phyloP scores from a whole-genome alignment of 495 filamentous ascomycete genomes.

The Ramalina peruviana region DNA sequence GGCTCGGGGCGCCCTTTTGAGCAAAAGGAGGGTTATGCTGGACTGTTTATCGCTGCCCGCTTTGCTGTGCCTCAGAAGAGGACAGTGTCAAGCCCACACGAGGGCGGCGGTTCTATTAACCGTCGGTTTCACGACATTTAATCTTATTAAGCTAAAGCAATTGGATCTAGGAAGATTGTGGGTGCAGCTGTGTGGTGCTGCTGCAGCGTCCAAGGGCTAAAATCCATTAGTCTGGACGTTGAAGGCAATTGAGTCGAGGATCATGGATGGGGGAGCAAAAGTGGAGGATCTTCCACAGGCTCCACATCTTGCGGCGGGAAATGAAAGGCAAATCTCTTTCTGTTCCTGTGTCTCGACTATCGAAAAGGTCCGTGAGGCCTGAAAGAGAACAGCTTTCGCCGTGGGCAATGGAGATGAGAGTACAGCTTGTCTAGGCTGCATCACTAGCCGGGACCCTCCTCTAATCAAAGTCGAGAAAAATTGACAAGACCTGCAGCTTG shows the following conservation, averaged over 20 bases:
- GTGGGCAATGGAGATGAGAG: too few species aligned
- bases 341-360: neutral
- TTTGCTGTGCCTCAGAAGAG: neutral
- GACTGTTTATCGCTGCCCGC: neutral
- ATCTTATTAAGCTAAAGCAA: too few species aligned
- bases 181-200: too few species aligned
- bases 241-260: too few species aligned
- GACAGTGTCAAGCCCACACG: neutral
- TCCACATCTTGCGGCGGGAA: neutral
- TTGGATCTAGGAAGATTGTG: too few species aligned
- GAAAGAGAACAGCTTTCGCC: neutral
- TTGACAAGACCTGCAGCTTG: neutral
- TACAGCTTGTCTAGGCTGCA: slow-evolving; percentile 1
- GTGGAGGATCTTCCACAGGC: too few species aligned
- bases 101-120: neutral
- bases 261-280: too few species aligned
- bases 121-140: too few species aligned
- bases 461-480: neutral
- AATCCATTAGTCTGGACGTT: too few species aligned
- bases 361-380: neutral
- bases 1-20: slow-evolving; percentile 4
- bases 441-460: neutral
- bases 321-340: slow-evolving; percentile 2
- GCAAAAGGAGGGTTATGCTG: neutral
- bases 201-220: too few species aligned